Evolutionary conservation across 345 rosid genomes (phyloP).

Genomic region (Gossypium anomalum): DNA sequence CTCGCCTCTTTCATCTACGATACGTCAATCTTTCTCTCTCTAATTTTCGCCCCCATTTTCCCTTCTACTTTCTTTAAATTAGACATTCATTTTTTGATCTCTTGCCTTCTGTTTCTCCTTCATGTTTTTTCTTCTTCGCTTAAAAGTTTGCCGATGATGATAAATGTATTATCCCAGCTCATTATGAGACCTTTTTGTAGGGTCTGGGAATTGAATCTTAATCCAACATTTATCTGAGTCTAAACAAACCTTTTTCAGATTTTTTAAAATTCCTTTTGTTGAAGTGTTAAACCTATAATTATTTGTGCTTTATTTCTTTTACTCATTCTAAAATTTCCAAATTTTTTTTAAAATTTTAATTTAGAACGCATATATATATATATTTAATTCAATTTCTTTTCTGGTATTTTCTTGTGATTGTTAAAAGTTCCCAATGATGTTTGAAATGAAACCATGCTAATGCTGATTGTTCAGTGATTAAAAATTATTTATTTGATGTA

Average conservation of each 20-base stretch:
- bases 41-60: neutral
- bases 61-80: neutral
- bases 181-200: neutral
- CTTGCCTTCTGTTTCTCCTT: neutral
- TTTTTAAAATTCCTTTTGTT: no score
- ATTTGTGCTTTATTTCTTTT: neutral
- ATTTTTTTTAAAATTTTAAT: no score
- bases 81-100: neutral
- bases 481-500: neutral
- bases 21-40: neutral
- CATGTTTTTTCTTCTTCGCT: no score
- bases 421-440: constrained; percentile 1
- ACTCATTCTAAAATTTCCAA: neutral
- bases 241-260: no score
- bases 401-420: neutral
- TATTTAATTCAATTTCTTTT: no score
- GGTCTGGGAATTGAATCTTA: constrained; percentile 2
- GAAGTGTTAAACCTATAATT: no score
- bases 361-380: no score
- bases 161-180: neutral
- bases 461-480: constrained; percentile 9
- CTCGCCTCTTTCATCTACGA: neutral
- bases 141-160: neutral
- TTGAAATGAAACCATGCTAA: constrained; percentile 1
- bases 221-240: constrained; percentile 5